These are phyloP conservation scores for Populus hybrid DNA, from an alignment of 441 rosid species.

Conservation along the genomic window DNA sequence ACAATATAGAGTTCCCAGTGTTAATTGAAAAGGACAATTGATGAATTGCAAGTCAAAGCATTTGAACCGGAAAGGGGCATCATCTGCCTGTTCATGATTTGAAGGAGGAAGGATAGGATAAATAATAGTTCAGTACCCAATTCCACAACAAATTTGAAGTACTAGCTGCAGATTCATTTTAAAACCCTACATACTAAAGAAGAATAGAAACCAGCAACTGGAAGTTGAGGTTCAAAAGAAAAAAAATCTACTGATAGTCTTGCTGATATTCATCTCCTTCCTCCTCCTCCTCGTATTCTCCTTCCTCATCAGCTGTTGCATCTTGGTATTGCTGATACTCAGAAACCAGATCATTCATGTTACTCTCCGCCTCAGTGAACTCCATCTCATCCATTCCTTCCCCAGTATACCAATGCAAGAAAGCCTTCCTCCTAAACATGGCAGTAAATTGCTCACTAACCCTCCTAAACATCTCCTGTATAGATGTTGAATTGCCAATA, in stretches of 20 bases:
- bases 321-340: conserved; percentile 88
- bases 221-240: conserved; percentile 40
- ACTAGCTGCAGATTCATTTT: neutral
- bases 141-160: neutral
- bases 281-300: conserved; percentile 54
- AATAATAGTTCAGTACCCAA: neutral
- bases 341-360: conserved; percentile 73
- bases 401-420: conserved; percentile 81
- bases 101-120: neutral
- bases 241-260: conserved; percentile 22
- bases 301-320: conserved; percentile 79
- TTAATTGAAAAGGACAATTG: no score
- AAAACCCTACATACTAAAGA: neutral
- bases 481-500: conserved; percentile 72
- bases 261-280: conserved; percentile 40
- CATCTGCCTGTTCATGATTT: neutral
- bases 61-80: no score
- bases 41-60: no score
- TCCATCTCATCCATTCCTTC: conserved; percentile 89
- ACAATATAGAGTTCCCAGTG: no score
- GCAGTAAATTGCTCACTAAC: conserved; percentile 86
- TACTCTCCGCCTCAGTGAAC: conserved; percentile 71
- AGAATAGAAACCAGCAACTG: conserved; percentile 42
- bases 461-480: conserved; percentile 78
- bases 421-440: conserved; percentile 81